Base-by-base conservation (phyloP, 345 rosid species). In the Populus euphratica region DNA sequence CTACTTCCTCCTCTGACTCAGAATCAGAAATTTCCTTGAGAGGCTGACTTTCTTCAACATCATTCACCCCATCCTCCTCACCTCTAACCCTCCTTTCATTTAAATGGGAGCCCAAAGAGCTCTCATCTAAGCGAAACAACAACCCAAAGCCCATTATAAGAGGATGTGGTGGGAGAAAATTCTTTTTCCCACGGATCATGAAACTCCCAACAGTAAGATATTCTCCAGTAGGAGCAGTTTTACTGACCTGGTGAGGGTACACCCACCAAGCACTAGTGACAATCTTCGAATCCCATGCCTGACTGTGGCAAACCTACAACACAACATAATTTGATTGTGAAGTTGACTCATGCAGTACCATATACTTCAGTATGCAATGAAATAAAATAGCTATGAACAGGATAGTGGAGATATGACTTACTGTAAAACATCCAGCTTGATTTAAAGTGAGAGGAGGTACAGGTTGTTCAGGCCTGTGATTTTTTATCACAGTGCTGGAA, bases 251-350 rank as follows among this genome's bases (percentile, higher is more conserved):
- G 84, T 88, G 91, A 82, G 97, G 98, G 84, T 92, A 88, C 67
- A 96, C 99, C 99, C 99, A 96, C 98, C 99, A 96, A 77, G 98
- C 99, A 73, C 99, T 93, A 70, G 99, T 93, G 72, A 96, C 93
- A 79, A 96, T 93, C 88, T 96, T 96, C 33, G 98, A 96, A 85
- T 96, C 94, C 99, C 99, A 96, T 74, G 98, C 99, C 80, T 92
- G 92, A 85, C 99, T 93, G 74, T 93, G 97, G 83, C 98, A 96
- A 79, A 96, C 99, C 99, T 93, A 81, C 79, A 85, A 61, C 77
- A 73, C 35, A 79, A 66, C 43, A 74, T 47, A 47, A 47, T 29
- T 68, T 29, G 29, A 43, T 59, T 36, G 74, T 33, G 11, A 83
- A 75, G 56, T 50, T 65, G 17, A 77, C 18, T 33, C 56, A 66